A percentile compares a stretch with the other conserved stretches of the same genome.
Evolutionary conservation across 148 eudicot genomes (phyloP).

Genomic region (Cornus kousa): DNA sequence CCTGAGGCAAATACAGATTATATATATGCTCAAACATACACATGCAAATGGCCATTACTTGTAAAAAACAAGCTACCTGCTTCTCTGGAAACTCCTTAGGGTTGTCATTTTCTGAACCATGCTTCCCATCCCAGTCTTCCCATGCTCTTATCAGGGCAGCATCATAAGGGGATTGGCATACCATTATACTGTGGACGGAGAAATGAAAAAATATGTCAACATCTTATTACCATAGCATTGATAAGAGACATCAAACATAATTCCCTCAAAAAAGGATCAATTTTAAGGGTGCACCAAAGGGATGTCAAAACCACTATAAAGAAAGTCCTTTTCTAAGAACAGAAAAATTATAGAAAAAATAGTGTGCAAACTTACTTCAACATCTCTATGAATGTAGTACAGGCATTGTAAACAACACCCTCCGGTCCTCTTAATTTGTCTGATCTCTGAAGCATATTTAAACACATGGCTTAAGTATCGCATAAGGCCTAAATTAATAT

Average conservation of each 20-base stretch:
- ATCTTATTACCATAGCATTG: not conserved
- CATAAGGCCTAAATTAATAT: not conserved
- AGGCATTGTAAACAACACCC: conserved; percentile 45
- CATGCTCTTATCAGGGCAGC: conserved; percentile 72
- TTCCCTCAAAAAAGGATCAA: too few species aligned
- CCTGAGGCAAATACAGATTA: not conserved
- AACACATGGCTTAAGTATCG: conserved; percentile 9
- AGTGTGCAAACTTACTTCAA: conserved; percentile 49
- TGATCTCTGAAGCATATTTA: conserved; percentile 52
- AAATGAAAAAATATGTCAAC: not conserved
- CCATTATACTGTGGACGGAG: conserved; percentile 50
- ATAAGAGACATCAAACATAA: too few species aligned
- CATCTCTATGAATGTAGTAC: conserved; percentile 73
- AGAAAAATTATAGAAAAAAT: not conserved
- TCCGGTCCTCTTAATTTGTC: conserved; percentile 66
- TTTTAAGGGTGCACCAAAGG: too few species aligned
- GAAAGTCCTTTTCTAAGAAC: too few species aligned
- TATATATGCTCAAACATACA: not conserved
- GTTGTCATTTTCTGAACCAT: conserved; percentile 89
- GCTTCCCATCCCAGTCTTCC: conserved; percentile 80
- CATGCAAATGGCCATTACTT: not conserved
- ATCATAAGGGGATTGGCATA: conserved; percentile 84
- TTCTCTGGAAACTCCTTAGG: conserved; percentile 72
- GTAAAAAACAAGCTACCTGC: conserved; percentile 45
- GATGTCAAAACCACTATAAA: too few species aligned